Percentiles rank a stretch among this genome's conserved stretches.
phyloP scores from a whole-genome alignment of 441 rosid genomes.

The Populus hybrid region DNA sequence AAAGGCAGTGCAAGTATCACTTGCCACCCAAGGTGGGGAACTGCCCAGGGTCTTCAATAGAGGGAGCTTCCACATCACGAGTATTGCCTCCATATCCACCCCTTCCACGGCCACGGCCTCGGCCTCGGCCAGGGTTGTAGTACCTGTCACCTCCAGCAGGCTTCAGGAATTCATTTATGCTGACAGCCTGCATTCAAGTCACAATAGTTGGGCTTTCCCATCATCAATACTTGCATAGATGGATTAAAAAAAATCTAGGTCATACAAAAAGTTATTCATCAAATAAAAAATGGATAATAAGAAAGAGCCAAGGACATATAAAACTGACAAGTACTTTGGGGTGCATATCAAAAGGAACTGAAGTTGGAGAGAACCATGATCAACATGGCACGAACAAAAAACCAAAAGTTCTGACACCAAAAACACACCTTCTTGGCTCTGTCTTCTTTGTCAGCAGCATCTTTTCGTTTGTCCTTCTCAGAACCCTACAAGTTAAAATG shows the following conservation, averaged over 20 bases:
- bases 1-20: constrained; percentile 28
- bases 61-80: constrained; percentile 51
- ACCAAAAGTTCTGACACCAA: neutral
- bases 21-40: constrained; percentile 95
- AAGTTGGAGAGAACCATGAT: neutral
- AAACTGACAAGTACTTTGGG: neutral
- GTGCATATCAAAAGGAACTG: neutral
- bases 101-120: constrained; percentile 27
- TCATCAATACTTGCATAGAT: too few relatives aligned
- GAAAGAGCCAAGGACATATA: neutral
- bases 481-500: constrained; percentile 50
- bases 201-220: neutral
- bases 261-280: neutral
- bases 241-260: neutral
- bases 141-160: constrained; percentile 78
- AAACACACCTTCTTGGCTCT: constrained; percentile 69
- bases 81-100: constrained; percentile 50
- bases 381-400: neutral
- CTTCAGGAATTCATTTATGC: constrained; percentile 87
- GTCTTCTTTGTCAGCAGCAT: constrained; percentile 81
- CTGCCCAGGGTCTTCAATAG: constrained; percentile 68
- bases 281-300: neutral
- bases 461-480: constrained; percentile 85
- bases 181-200: constrained; percentile 54
- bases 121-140: constrained; percentile 43